Evolutionary conservation across 257 asterid genomes (phyloP).

Genomic region (Solanum okadae): DNA sequence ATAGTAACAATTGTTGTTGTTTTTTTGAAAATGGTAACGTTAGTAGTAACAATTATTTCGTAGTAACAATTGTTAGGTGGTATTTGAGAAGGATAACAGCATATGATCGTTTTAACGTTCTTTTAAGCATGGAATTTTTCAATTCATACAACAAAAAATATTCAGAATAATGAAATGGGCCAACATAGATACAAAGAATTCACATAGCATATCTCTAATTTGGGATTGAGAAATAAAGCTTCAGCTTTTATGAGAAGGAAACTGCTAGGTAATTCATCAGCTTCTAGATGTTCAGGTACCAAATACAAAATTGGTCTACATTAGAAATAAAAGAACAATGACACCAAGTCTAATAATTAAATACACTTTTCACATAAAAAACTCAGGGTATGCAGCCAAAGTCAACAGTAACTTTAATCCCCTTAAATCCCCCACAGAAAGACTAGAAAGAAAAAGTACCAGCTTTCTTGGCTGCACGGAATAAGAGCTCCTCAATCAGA

Average conservation of each 20-base stretch:
- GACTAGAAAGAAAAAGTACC: slow-evolving; percentile 1
- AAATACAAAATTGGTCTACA: background rate
- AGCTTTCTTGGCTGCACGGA: slow-evolving; percentile 18
- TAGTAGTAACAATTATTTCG: background rate
- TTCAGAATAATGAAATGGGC: background rate
- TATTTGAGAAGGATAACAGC: background rate
- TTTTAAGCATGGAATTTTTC: background rate
- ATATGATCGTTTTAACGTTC: background rate
- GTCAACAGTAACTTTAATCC: background rate
- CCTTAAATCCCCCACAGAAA: background rate
- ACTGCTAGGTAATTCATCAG: background rate
- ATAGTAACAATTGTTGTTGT: background rate
- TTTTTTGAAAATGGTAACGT: too few relatives aligned
- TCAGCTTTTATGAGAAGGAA: background rate
- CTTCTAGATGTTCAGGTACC: background rate
- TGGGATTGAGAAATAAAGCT: background rate
- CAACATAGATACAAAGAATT: background rate
- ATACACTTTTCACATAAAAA: background rate
- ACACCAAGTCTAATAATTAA: background rate
- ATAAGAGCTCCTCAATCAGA: slow-evolving; percentile 15
- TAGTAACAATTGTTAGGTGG: background rate
- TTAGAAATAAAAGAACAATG: background rate
- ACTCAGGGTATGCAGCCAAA: background rate
- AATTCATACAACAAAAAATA: background rate
- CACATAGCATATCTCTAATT: background rate